These are phyloP conservation scores for Medicago lupulina DNA, from an alignment of 306 rosid genomes.

Conservation along the genomic window DNA sequence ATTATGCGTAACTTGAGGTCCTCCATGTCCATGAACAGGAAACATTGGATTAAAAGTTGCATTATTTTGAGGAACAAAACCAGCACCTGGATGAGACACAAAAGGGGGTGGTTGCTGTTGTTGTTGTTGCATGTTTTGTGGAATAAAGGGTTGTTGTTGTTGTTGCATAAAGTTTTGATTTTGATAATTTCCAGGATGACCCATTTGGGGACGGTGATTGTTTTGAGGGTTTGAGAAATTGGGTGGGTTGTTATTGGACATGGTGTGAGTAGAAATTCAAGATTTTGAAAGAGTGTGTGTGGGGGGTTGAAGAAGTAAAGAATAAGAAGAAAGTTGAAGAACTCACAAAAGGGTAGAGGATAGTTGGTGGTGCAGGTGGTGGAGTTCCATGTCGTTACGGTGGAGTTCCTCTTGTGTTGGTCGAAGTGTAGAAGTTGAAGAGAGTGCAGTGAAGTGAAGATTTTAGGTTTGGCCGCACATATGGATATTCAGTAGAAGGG, in stretches of 20 bases:
- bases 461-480: no score
- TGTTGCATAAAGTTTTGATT: conserved; percentile 38
- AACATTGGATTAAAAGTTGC: conserved; percentile 49
- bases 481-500: no score
- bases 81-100: conserved; percentile 52
- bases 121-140: no score
- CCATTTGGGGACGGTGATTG: conserved; percentile 54
- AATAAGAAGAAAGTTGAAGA: not conserved
- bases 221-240: conserved; percentile 50
- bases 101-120: conserved; percentile 50
- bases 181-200: conserved; percentile 46
- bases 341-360: not conserved
- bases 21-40: conserved; percentile 51
- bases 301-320: not conserved
- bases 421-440: no score
- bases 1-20: conserved; percentile 47
- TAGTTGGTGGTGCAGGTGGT: not conserved
- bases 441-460: no score
- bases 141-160: conserved; percentile 35
- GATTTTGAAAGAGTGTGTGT: not conserved
- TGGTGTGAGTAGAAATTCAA: conserved; percentile 31
- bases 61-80: conserved; percentile 53
- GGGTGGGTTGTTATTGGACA: conserved; percentile 37
- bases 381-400: no score
- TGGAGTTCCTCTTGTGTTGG: no score